phyloP scores from a whole-genome alignment of 2,329 filamentous ascomycete genomes.

The Colletotrichum sp. region DNA sequence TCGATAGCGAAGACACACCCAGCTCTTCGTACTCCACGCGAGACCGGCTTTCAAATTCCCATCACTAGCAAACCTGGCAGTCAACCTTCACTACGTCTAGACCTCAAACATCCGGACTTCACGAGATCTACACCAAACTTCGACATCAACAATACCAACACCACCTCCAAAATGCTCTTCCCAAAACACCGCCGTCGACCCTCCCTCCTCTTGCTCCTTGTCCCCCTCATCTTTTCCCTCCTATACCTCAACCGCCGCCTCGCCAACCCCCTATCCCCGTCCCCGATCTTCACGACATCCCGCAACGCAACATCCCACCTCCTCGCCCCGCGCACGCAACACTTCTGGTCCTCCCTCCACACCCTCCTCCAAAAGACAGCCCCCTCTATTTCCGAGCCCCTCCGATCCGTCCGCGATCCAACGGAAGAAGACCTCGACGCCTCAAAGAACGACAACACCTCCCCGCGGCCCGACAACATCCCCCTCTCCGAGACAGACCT shows the following conservation, averaged over 20 bases:
- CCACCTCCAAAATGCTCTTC: background rate
- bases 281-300: background rate
- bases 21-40: background rate
- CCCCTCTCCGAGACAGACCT: background rate
- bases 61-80: background rate
- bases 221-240: background rate
- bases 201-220: background rate
- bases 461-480: constrained; percentile 17
- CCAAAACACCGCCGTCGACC: background rate
- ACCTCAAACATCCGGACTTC: background rate
- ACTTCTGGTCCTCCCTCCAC: constrained; percentile 17
- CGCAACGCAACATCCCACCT: constrained; percentile 10
- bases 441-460: background rate
- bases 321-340: background rate
- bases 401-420: background rate
- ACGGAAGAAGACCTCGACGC: constrained; percentile 12
- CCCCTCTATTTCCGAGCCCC: background rate
- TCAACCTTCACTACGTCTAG: background rate
- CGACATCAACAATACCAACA: background rate
- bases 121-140: background rate
- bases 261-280: background rate
- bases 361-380: background rate
- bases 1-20: too few species aligned
- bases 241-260: background rate
- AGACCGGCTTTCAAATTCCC: background rate